Base-by-base conservation (phyloP, 495 filamentous ascomycete genomes). In the Astrothelium subdiscretum region DNA sequence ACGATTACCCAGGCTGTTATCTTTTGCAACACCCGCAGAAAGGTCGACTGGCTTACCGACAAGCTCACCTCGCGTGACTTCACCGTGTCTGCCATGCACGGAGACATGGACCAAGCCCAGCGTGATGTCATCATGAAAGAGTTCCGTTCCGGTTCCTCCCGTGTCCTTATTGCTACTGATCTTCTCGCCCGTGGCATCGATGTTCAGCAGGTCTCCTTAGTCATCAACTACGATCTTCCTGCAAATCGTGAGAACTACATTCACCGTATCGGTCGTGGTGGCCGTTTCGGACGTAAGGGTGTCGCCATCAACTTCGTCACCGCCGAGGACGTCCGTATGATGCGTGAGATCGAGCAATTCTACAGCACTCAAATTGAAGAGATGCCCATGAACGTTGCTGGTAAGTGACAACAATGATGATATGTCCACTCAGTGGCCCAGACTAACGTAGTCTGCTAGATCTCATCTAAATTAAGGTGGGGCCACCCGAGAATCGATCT, bases 241-340 rank as follows among this genome's bases (percentile, higher is more conserved):
- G 89, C 90, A 76, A 98, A 98, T 81, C 90, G 94, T 73, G 94
- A 98, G 80, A 98, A 98, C 83, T 98, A 98, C 87, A 98, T 98
- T 78, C 94, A 98, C 80, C 87, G 94, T 70, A 98, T 98, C 73
- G 94, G 94, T 81, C 91, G 94, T 81, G 90, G 91, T 76, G 94
- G 94, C 77, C 90, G 94, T 82, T 98, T 98, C 80, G 94, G 94
- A 75, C 89, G 94, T 74, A 98, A 98, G 84, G 94, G 94, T 87
- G 94, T 98, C 76, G 95, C 94, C 68, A 98, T 98, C 83, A 98
- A 98, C 87, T 98, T 98, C 77, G 94, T 98, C 74, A 98, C 95
- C 62, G 90, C 89, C 70, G 94, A 98, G 64, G 94, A 98, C 80
- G 94, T 98, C 68, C 92, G 95, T 74, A 98, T 98, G 86, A 89